Percentiles rank a stretch among this genome's conserved stretches.
These are phyloP conservation scores for Discostella stelligeroides DNA, from an alignment of 108 stramenopile genomes.

Conservation along the genomic window DNA sequence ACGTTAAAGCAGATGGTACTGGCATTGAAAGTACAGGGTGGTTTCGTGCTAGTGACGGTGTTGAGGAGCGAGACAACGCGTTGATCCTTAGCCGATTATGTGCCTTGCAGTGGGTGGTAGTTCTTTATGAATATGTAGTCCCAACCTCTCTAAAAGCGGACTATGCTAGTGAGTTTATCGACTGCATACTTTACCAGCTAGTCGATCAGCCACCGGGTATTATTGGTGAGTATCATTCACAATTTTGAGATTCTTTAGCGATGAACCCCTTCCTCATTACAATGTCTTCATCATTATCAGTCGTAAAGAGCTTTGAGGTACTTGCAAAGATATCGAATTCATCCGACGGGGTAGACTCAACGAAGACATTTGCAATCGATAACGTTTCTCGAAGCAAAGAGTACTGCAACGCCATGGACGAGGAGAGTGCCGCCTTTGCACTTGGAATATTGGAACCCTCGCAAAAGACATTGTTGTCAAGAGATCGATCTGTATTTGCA, in stretches of 20 bases:
- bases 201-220: conserved; percentile 80
- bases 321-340: conserved; percentile 76
- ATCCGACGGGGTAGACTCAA: conserved; percentile 57
- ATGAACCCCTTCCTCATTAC: background rate
- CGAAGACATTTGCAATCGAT: conserved; percentile 19
- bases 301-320: conserved; percentile 84
- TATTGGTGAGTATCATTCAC: conserved; percentile 42
- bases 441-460: conserved; percentile 64
- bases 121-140: conserved; percentile 85
- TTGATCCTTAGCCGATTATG: conserved; percentile 81
- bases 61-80: conserved; percentile 56
- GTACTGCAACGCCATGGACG: conserved; percentile 58
- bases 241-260: background rate
- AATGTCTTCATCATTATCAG: background rate
- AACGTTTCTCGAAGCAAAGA: conserved; percentile 6
- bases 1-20: conserved; percentile 82
- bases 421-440: conserved; percentile 67
- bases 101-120: conserved; percentile 85
- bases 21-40: conserved; percentile 86
- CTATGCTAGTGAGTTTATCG: conserved; percentile 84
- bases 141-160: conserved; percentile 84
- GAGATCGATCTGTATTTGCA: conserved; percentile 81
- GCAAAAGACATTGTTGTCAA: conserved; percentile 55
- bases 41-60: conserved; percentile 70
- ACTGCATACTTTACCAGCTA: conserved; percentile 83